Evolutionary conservation across 2,329 filamentous ascomycete species (phyloP).

Genomic region (Ophiostoma sp.): DNA sequence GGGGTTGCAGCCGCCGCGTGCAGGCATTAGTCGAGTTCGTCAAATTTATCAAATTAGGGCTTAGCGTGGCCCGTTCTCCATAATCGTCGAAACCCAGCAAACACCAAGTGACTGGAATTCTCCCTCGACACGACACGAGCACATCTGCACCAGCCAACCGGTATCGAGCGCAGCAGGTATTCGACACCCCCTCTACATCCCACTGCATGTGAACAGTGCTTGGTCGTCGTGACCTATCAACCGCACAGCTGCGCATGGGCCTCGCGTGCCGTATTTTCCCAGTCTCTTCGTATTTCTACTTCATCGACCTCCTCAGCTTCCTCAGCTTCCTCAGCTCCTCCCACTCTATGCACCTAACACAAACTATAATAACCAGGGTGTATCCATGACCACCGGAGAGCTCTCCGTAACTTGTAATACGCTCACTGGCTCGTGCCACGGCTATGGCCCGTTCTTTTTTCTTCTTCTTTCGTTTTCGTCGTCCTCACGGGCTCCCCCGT

Average conservation of each 20-base stretch:
- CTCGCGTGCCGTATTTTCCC: not conserved
- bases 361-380: not conserved
- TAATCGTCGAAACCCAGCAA: no score
- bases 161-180: not conserved
- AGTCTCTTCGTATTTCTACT: not conserved
- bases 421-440: not conserved
- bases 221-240: not conserved
- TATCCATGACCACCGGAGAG: not conserved
- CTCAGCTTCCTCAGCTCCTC: not conserved
- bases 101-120: not conserved
- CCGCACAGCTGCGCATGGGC: not conserved
- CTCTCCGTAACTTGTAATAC: not conserved
- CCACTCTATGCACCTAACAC: not conserved
- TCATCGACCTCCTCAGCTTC: not conserved
- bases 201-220: not conserved
- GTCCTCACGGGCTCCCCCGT: slow-evolving; percentile 5
- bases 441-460: slow-evolving; percentile 5
- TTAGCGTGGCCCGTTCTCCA: not conserved
- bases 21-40: slow-evolving; percentile 6
- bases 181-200: not conserved
- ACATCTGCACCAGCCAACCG: no score
- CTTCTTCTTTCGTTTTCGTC: not conserved
- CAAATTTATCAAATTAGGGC: slow-evolving; percentile 9
- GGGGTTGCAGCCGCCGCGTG: not conserved
- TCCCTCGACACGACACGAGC: not conserved